Evolutionary conservation across 2,329 filamentous ascomycete species (phyloP), one percentile per base, ranked within the genome.

Genomic region (Helotiales sp.): DNA sequence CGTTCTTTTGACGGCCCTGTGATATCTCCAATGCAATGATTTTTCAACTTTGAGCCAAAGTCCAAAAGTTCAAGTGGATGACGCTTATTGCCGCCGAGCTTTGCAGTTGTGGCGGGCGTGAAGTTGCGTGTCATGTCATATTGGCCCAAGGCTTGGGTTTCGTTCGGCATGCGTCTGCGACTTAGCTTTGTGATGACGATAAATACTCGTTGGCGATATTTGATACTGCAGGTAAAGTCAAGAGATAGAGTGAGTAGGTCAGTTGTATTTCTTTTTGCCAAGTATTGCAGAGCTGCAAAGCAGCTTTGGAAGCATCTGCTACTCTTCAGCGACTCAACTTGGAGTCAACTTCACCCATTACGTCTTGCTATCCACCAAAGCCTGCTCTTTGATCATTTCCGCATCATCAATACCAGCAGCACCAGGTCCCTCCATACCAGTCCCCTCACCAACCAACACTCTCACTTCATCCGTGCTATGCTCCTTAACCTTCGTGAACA

Each of bases 391-490:
- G 4, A 6, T 9, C 19, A 46, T 6, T 9, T 46, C 42, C 2
- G 42, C 15, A 29, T 46, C 42, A 46, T 46, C 42, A 29, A 46
- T 46, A n/a, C 42, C 42, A 29, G 42, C 22, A 13, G 42, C 12
- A 46, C 42, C 42, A 5, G 42, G 42, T 3, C 42, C 42, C 5
- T 46, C 42, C 3, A 25, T n/a, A 10, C 42, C 22, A 5, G 22
- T 27, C 5, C 42, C 42, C 25, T 46, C 22, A 29, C 42, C 42
- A 27, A 29, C 25, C 7, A 46, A 22, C 17, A 54, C 25, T 15
- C 36, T 12, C n/a, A 48, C 30, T 25, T 54, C 52, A 33, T 54
- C 52, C 15, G 29, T 47, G 24, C 40, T 48, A 25, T 54, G 52
- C 24, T 54, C 40, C n/a, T 19, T 13, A 19, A 54, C 52, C 24